Base-by-base conservation (phyloP, 2,329 filamentous ascomycete genomes). In the Tolypocladium guangdongense region DNA sequence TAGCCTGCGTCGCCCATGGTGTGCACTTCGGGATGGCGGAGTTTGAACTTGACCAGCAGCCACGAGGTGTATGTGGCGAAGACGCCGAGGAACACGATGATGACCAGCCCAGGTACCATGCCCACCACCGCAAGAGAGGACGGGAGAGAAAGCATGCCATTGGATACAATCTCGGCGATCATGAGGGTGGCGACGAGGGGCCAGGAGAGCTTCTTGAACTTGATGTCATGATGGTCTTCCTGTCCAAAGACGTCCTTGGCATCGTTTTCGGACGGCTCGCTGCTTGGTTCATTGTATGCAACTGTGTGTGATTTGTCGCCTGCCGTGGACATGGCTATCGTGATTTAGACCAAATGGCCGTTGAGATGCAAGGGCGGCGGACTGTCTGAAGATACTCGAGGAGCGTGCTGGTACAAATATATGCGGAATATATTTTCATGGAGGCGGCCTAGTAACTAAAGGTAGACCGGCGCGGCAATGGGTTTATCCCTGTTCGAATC, bases 1-100 rank as follows among this genome's bases (percentile, higher is more conserved):
- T 65, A 65, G 18, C 78, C 78, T 0, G 77, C 78, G 56, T 82
- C 78, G 43, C 78, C 78, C 66, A 81, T 81, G 51, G 74, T 75
- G 59, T 82, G 80, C 3, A 81, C 77, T 55, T 79, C 70, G 1
- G 74, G 74, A 59, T 81, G 78, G 16, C 69, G 66, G 35, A 78
- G 58, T 59, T 81, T 81, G 66, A 81, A 81, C 53, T 74, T 61
- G 36, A 78, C 73, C 10, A 78, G 67, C 20, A 77, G 60, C 64
- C 69, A 76, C 30, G 70, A 71, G 0, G 76, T 78, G 58, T 77
- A 80, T 2, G 75, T 74, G 1, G 75, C 75, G 53, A 78, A 78
- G 10, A 71, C 60, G 35, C 76, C 76, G 10, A 78, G 69, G 58
- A 78, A 77, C 24, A 74, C 56, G 55, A 79, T 78, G 36, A 78